Conservation (phyloP, 805 yeast genomes). For the Spathaspora gorwiae region DNA sequence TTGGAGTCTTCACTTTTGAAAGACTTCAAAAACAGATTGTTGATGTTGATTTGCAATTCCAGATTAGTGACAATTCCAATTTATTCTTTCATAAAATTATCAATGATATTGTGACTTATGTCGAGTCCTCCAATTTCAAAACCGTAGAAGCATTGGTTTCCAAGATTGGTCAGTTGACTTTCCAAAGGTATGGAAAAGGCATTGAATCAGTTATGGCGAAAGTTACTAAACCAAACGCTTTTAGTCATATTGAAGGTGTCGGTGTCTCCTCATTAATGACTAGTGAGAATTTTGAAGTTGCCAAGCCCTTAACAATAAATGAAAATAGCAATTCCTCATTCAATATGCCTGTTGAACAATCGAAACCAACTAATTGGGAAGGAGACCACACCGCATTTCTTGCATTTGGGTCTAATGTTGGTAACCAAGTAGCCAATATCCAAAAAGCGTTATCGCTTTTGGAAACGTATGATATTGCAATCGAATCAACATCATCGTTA, state of each 20-base stretch:
- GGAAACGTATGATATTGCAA: conserved; percentile 33
- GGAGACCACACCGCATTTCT: conserved; percentile 54
- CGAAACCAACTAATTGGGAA: conserved; percentile 1
- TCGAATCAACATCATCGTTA: conserved; percentile 66
- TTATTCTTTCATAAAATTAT: conserved; percentile 41
- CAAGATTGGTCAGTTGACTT: conserved; percentile 57
- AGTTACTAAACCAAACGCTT: conserved; percentile 85
- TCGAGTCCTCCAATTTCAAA: conserved; percentile 77
- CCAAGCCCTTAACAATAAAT: conserved; percentile 14
- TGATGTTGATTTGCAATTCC: conserved; percentile 46
- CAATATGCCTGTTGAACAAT: conserved; percentile 28
- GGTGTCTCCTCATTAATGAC: conserved; percentile 71
- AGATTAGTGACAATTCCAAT: conserved; percentile 20
- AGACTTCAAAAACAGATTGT: conserved; percentile 78
- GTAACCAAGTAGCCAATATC: conserved; percentile 65
- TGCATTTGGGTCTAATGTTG: conserved; percentile 89
- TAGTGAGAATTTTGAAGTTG: conserved; percentile 31
- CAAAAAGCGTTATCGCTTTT: conserved; percentile 48
- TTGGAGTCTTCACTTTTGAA: conserved; percentile 93
- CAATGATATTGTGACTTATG: conserved; percentile 49
- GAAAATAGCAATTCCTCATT: conserved; percentile 13
- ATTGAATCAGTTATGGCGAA: conserved; percentile 46
- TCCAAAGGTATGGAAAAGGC: conserved; percentile 31
- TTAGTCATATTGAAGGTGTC: conserved; percentile 81
- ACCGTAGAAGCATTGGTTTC: conserved; percentile 91